Evolutionary conservation across 495 filamentous ascomycete genomes (phyloP).

Genomic region (Podospora conica): DNA sequence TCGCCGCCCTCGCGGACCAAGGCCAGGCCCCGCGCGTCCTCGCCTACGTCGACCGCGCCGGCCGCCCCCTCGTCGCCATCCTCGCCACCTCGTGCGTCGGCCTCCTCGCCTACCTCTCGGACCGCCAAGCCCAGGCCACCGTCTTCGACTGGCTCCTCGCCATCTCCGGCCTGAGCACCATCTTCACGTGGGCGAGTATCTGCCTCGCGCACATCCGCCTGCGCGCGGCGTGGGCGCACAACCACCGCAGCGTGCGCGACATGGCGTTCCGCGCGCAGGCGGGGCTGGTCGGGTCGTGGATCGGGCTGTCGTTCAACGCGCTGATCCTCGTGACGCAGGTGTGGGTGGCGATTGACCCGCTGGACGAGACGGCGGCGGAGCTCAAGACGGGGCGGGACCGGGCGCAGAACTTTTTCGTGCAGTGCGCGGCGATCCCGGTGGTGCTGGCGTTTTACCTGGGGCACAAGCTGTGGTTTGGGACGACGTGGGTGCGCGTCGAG

Average conservation of each 20-base stretch:
- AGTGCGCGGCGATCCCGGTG: conserved; percentile 76
- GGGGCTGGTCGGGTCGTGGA: conserved; percentile 76
- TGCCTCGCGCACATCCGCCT: conserved; percentile 88
- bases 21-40: conserved; percentile 72
- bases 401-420: conserved; percentile 62
- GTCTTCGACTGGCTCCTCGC: conserved; percentile 89
- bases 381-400: conserved; percentile 35
- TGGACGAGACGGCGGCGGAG: conserved; percentile 23
- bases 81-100: conserved; percentile 61
- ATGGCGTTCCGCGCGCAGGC: conserved; percentile 77
- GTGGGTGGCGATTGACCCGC: conserved; percentile 79
- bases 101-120: conserved; percentile 72
- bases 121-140: conserved; percentile 49
- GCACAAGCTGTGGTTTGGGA: conserved; percentile 73
- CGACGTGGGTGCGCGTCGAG: conserved; percentile 54
- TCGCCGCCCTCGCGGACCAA: conserved; percentile 81
- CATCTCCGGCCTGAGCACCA: conserved; percentile 77
- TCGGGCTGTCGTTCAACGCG: conserved; percentile 73
- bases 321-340: conserved; percentile 82
- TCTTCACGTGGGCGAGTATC: conserved; percentile 93
- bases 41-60: conserved; percentile 76
- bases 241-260: conserved; percentile 68
- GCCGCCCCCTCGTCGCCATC: conserved; percentile 73
- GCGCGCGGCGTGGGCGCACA: conserved; percentile 67
- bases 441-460: conserved; percentile 68